phyloP scores from a whole-genome alignment of 495 filamentous ascomycete genomes.

The Neurospora africana region DNA sequence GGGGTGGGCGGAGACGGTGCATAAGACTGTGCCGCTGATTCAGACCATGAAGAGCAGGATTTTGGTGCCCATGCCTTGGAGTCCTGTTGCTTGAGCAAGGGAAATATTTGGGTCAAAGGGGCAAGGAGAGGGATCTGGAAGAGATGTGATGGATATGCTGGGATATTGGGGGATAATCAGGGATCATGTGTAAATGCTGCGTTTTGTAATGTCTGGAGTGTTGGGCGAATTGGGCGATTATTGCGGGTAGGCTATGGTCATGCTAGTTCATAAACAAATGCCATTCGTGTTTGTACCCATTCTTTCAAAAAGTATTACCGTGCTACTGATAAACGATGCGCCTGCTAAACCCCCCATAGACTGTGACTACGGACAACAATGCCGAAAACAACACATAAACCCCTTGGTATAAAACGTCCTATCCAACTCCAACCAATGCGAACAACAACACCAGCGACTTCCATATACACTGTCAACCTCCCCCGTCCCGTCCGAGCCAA shows the following conservation, averaged over 20 bases:
- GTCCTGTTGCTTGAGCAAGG: slow-evolving; percentile 59
- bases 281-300: neutral
- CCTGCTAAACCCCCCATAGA: slow-evolving; percentile 7
- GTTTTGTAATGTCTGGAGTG: neutral
- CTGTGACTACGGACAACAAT: slow-evolving; percentile 1
- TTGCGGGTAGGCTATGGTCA: neutral
- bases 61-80: slow-evolving; percentile 92
- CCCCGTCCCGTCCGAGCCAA: neutral
- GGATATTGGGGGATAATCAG: neutral
- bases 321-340: slow-evolving; percentile 3
- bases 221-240: neutral
- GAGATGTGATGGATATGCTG: neutral
- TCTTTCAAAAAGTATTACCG: neutral
- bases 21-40: slow-evolving; percentile 96
- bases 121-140: neutral
- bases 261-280: neutral
- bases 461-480: neutral
- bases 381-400: slow-evolving; percentile 18
- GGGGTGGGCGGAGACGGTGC: slow-evolving; percentile 95
- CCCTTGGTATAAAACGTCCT: slow-evolving; percentile 13
- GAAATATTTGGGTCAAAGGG: neutral
- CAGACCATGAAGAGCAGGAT: slow-evolving; percentile 92
- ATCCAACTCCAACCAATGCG: slow-evolving; percentile 17
- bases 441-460: slow-evolving; percentile 3
- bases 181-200: neutral